phyloP scores from a whole-genome alignment of 495 filamentous ascomycete species.

The Penicillium verhagenii region DNA sequence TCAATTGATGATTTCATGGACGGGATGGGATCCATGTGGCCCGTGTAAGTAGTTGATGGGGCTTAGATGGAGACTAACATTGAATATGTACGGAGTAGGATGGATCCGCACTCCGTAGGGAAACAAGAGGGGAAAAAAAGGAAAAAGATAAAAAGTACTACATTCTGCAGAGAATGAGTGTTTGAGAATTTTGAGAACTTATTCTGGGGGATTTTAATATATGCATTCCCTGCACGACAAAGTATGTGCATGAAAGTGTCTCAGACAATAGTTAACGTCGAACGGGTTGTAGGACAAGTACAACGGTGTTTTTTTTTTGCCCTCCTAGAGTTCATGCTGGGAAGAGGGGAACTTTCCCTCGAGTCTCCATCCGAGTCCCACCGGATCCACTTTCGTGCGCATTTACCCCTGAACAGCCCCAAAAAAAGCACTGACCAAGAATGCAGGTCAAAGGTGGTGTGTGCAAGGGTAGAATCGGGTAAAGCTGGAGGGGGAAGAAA shows the following conservation, averaged over 20 bases:
- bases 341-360: slow-evolving; percentile 10
- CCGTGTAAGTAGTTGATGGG: slow-evolving; percentile 20
- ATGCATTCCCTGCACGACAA: slow-evolving; percentile 8
- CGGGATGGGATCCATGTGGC: slow-evolving; percentile 25
- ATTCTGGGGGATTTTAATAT: background rate
- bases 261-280: slow-evolving; percentile 5
- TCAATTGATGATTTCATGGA: too few species aligned
- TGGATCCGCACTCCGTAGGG: too few species aligned
- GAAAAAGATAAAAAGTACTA: background rate
- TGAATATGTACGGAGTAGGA: too few species aligned
- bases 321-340: slow-evolving; percentile 11
- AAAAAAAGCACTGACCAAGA: slow-evolving; percentile 25
- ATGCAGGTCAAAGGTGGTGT: background rate
- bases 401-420: slow-evolving; percentile 26
- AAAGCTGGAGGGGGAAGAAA: background rate
- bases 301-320: background rate
- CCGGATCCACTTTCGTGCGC: slow-evolving; percentile 21
- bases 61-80: too few species aligned
- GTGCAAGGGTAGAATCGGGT: background rate
- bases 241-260: slow-evolving; percentile 7
- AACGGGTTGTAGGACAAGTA: slow-evolving; percentile 10
- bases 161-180: background rate
- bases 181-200: too few species aligned
- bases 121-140: background rate
- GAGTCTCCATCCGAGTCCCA: slow-evolving; percentile 22